Conservation (phyloP, 768 basidiomycete species). For the Hygrocybe coccinea region DNA sequence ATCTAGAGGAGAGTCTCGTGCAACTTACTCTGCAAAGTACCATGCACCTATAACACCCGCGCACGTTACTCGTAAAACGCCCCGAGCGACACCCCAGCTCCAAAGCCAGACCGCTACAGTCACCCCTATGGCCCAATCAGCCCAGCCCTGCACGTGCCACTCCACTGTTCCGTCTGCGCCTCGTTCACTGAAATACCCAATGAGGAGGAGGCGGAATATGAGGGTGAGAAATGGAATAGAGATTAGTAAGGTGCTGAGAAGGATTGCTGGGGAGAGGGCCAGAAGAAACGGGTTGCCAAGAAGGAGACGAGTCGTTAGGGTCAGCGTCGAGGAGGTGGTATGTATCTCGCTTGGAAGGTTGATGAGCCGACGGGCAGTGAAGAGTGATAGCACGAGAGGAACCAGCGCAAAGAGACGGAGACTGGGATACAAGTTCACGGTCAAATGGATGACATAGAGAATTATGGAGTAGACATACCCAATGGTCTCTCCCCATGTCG, state of each 20-base stretch:
- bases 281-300: conserved; percentile 70
- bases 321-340: conserved; percentile 52
- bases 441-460: not conserved
- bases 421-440: conserved; percentile 25
- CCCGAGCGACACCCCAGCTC: conserved; percentile 78
- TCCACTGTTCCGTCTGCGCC: conserved; percentile 28
- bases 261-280: conserved; percentile 66
- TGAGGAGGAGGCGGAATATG: conserved; percentile 69
- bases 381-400: conserved; percentile 62
- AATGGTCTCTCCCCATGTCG: conserved; percentile 78
- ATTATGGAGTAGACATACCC: conserved; percentile 49
- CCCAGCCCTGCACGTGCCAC: conserved; percentile 40
- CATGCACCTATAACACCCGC: conserved; percentile 86
- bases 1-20: conserved; percentile 2
- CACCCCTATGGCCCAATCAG: conserved; percentile 44
- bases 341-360: conserved; percentile 69
- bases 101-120: conserved; percentile 62
- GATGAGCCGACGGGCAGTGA: conserved; percentile 68
- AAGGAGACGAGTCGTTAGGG: conserved; percentile 64
- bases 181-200: conserved; percentile 45
- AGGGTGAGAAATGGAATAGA: conserved; percentile 78
- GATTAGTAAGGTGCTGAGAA: conserved; percentile 59
- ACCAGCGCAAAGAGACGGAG: conserved; percentile 75
- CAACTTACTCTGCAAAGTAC: conserved; percentile 67
- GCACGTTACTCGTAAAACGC: conserved; percentile 67